These are phyloP conservation scores for Penstemon davidsonii DNA, from an alignment of 257 asterid genomes.

Conservation along the genomic window DNA sequence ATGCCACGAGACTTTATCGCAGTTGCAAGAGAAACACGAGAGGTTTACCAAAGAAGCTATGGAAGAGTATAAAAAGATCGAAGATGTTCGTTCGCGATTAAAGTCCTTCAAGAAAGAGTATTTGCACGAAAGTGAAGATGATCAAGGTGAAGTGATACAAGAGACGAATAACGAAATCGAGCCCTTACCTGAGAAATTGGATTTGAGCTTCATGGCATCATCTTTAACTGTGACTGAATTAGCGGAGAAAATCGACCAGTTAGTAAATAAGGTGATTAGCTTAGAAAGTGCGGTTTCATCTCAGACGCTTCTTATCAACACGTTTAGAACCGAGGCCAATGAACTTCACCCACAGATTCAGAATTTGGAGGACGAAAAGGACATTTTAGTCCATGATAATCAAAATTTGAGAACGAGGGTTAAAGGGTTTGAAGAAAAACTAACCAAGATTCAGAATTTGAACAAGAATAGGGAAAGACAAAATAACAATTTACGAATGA, in stretches of 20 bases:
- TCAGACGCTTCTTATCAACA: slow-evolving; percentile 68
- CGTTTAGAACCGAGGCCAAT: slow-evolving; percentile 58
- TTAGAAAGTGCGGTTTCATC: slow-evolving; percentile 75
- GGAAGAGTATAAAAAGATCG: slow-evolving; percentile 59
- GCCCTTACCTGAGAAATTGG: slow-evolving; percentile 31
- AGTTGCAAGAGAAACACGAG: slow-evolving; percentile 66
- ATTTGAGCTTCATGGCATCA: slow-evolving; percentile 27
- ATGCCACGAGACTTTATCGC: slow-evolving; percentile 65
- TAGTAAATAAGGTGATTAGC: slow-evolving; percentile 70
- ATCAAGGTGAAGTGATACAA: slow-evolving; percentile 24
- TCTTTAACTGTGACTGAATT: slow-evolving; percentile 69
- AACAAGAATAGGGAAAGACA: slow-evolving; percentile 59
- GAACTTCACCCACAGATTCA: slow-evolving; percentile 61
- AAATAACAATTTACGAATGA: slow-evolving; percentile 49
- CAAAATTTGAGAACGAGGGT: slow-evolving; percentile 44
- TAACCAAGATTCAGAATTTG: slow-evolving; percentile 46
- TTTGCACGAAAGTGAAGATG: slow-evolving; percentile 10
- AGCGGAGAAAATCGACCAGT: slow-evolving; percentile 81
- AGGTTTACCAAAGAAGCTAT: slow-evolving; percentile 45
- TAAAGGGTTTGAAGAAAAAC: slow-evolving; percentile 65
- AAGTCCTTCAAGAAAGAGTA: slow-evolving; percentile 38
- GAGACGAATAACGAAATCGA: slow-evolving; percentile 27
- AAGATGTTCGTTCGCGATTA: slow-evolving; percentile 48
- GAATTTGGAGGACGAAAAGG: slow-evolving; percentile 60
- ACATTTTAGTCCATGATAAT: slow-evolving; percentile 28